A percentile compares a stretch with the other conserved stretches of the same genome.
These are phyloP conservation scores for Penicillium diatomitis DNA, from an alignment of 495 filamentous ascomycete species.

Conservation along the genomic window DNA sequence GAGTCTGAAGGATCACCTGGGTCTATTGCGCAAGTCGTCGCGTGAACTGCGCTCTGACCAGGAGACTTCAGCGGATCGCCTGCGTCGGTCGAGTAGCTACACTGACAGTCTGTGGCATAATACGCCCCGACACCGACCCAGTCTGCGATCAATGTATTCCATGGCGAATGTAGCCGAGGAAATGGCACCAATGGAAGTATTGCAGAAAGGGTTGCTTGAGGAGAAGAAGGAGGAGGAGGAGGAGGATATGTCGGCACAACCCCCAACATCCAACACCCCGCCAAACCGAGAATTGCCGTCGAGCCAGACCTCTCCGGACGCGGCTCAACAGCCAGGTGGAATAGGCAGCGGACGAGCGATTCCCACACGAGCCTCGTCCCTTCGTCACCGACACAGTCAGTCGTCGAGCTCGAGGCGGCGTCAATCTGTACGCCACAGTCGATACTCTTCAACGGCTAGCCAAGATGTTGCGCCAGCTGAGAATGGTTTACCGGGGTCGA, in stretches of 20 bases:
- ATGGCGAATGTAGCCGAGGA: slow-evolving; percentile 40
- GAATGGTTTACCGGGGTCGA: slow-evolving; percentile 23
- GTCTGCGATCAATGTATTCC: slow-evolving; percentile 35
- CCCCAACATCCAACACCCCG: slow-evolving; percentile 13
- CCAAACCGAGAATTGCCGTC: slow-evolving; percentile 20
- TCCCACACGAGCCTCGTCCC: slow-evolving; percentile 58
- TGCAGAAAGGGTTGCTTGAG: slow-evolving; percentile 12
- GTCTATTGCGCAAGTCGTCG: slow-evolving; percentile 28
- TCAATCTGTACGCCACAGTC: slow-evolving; percentile 28
- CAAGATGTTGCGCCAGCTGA: slow-evolving; percentile 23
- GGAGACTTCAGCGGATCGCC: slow-evolving; percentile 24
- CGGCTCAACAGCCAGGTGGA: slow-evolving; percentile 28
- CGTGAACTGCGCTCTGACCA: slow-evolving; percentile 30
- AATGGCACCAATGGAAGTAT: slow-evolving; percentile 12
- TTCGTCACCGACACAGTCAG: slow-evolving; percentile 44
- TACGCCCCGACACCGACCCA: slow-evolving; percentile 29
- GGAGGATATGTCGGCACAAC: too few species aligned
- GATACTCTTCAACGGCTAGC: slow-evolving; percentile 33
- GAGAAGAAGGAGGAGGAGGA: slow-evolving; percentile 10
- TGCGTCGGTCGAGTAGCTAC: slow-evolving; percentile 29
- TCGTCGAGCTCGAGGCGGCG: slow-evolving; percentile 28
- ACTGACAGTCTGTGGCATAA: slow-evolving; percentile 31
- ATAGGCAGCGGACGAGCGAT: slow-evolving; percentile 46
- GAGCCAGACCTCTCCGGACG: slow-evolving; percentile 19
- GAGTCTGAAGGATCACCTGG: slow-evolving; percentile 28